A percentile compares a stretch with the other conserved stretches of the same genome.
Evolutionary conservation across 2,329 filamentous ascomycete species (phyloP).

Genomic region (Capronia epimyces): DNA sequence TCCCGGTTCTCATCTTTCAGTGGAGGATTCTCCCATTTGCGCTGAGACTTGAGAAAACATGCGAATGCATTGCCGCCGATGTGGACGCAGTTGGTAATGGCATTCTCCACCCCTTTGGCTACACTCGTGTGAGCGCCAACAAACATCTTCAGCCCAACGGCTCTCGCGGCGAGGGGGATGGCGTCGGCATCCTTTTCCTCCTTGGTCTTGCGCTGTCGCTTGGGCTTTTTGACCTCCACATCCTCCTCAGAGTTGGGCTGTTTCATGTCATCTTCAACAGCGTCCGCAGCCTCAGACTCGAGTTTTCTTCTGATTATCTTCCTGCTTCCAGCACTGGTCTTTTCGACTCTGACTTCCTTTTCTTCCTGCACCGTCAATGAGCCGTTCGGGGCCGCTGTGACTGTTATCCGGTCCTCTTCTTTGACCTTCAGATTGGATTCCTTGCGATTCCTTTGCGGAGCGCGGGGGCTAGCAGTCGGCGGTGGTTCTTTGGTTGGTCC

Average conservation of each 20-base stretch:
- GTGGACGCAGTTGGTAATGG: conserved; percentile 68
- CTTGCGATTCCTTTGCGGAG: background rate
- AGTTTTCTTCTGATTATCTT: background rate
- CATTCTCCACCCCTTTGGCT: conserved; percentile 90
- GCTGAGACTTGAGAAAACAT: conserved; percentile 90
- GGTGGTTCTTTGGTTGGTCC: conserved; percentile 3
- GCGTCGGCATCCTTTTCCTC: conserved; percentile 52
- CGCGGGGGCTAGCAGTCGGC: background rate
- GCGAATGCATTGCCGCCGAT: conserved; percentile 90
- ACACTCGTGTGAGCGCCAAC: conserved; percentile 89
- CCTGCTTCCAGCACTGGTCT: background rate
- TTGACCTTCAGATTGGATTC: conserved; percentile 1
- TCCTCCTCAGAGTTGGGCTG: conserved; percentile 2
- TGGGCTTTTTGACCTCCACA: conserved; percentile 20
- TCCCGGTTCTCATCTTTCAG: conserved; percentile 62
- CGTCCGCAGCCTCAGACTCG: background rate
- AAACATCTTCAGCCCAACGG: conserved; percentile 68
- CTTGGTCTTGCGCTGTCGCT: conserved; percentile 50
- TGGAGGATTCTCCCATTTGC: conserved; percentile 84
- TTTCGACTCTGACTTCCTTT: conserved; percentile 1
- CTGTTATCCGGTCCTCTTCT: background rate
- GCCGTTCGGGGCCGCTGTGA: conserved; percentile 1
- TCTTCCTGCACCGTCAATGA: conserved; percentile 10
- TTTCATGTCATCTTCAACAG: conserved; percentile 4
- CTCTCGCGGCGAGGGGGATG: conserved; percentile 65